Conservation (phyloP, 257 asterid species). For the Fraxinus pennsylvanica region DNA sequence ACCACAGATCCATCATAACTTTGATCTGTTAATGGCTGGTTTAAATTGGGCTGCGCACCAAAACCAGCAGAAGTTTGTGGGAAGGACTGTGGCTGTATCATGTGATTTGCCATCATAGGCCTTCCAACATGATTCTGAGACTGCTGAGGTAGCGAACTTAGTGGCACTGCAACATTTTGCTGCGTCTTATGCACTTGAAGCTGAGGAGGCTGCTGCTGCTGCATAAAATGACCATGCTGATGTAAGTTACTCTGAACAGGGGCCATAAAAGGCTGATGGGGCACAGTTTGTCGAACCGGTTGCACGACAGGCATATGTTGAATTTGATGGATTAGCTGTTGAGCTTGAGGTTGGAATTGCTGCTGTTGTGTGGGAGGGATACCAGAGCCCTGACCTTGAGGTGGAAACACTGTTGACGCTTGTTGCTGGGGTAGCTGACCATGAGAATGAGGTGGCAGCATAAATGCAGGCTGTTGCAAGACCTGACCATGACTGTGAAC, state of each 20-base stretch:
- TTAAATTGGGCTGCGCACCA: constrained; percentile 45
- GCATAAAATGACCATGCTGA: constrained; percentile 48
- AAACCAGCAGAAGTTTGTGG: constrained; percentile 45
- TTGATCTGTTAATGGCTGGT: constrained; percentile 39
- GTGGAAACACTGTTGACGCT: constrained; percentile 38
- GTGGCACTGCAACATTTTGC: constrained; percentile 36
- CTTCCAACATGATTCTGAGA: constrained; percentile 49
- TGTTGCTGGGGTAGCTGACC: constrained; percentile 54
- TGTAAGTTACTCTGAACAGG: constrained; percentile 52
- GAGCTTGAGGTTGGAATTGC: constrained; percentile 57
- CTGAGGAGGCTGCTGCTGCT: constrained; percentile 54
- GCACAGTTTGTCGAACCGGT: constrained; percentile 46
- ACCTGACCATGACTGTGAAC: constrained; percentile 55
- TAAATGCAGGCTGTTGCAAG: constrained; percentile 51
- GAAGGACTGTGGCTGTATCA: constrained; percentile 44
- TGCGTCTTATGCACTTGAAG: constrained; percentile 22
- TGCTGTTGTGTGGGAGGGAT: constrained; percentile 46
- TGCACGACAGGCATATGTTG: constrained; percentile 58
- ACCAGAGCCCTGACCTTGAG: constrained; percentile 49
- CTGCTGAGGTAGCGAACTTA: constrained; percentile 51
- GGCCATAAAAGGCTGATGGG: constrained; percentile 56
- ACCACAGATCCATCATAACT: constrained; percentile 37
- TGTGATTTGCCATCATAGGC: constrained; percentile 56
- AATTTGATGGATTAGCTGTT: constrained; percentile 38
- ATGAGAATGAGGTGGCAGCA: constrained; percentile 54